Conservation (phyloP, 805 yeast genomes). For the Yarrowia sp. region DNA sequence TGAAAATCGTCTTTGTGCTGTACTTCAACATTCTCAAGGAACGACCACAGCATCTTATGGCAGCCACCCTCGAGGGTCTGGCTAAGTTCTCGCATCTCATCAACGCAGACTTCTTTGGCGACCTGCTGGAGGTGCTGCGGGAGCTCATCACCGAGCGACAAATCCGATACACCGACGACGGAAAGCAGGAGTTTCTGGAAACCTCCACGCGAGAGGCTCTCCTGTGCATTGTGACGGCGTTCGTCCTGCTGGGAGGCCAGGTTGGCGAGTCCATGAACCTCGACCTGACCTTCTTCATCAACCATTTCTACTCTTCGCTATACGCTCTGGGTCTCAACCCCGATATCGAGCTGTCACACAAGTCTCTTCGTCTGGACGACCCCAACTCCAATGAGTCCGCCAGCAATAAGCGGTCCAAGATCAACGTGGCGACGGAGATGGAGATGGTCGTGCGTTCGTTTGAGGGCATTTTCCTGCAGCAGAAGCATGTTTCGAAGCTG, state of each 20-base stretch:
- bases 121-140: slow-evolving; percentile 81
- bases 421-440: slow-evolving; percentile 83
- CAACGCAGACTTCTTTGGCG: slow-evolving; percentile 89
- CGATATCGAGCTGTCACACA: slow-evolving; percentile 82
- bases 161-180: slow-evolving; percentile 46
- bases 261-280: slow-evolving; percentile 67
- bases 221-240: slow-evolving; percentile 84
- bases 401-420: slow-evolving; percentile 47
- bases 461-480: slow-evolving; percentile 62
- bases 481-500: slow-evolving; percentile 30
- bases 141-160: slow-evolving; percentile 62
- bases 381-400: slow-evolving; percentile 48
- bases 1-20: slow-evolving; percentile 66
- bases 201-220: slow-evolving; percentile 59
- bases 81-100: slow-evolving; percentile 90
- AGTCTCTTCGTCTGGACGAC: slow-evolving; percentile 74
- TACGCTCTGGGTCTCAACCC: slow-evolving; percentile 71
- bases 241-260: slow-evolving; percentile 77
- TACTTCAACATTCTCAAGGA: slow-evolving; percentile 75
- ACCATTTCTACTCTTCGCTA: slow-evolving; percentile 66
- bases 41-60: slow-evolving; percentile 65
- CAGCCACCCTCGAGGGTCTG: slow-evolving; percentile 86
- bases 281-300: slow-evolving; percentile 78
- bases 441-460: slow-evolving; percentile 75
- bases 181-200: slow-evolving; percentile 47